These are phyloP conservation scores for Aspergillus sp. DNA, from an alignment of 2,329 filamentous ascomycete species.

Conservation along the genomic window DNA sequence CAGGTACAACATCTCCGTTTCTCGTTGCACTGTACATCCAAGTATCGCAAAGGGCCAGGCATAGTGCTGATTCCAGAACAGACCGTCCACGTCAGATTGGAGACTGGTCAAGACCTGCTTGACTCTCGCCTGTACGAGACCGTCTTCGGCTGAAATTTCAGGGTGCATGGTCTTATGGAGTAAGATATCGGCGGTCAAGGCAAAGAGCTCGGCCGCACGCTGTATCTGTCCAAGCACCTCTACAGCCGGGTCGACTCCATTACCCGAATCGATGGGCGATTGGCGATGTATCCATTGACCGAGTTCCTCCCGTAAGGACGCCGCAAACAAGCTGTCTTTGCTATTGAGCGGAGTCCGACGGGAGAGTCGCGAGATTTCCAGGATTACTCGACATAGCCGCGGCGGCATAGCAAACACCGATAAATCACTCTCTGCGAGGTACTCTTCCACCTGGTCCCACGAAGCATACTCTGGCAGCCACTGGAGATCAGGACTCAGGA, in stretches of 20 bases:
- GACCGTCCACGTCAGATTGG: slow-evolving; percentile 1
- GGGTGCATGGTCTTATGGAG: slow-evolving; percentile 2
- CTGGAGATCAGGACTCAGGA: not conserved
- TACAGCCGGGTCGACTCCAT: not conserved
- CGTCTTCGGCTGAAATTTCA: not conserved
- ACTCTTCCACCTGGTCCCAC: slow-evolving; percentile 3
- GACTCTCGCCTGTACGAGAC: not conserved
- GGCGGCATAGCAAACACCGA: slow-evolving; percentile 1
- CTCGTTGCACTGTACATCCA: slow-evolving; percentile 1
- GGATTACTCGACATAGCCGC: not conserved
- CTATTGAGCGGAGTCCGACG: not conserved
- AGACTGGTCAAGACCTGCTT: slow-evolving; percentile 3
- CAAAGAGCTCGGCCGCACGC: slow-evolving; percentile 2
- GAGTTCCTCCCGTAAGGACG: not conserved
- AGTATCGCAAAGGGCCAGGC: slow-evolving; percentile 3
- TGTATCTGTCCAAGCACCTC: not conserved
- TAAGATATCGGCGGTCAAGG: slow-evolving; percentile 3
- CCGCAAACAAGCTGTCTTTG: slow-evolving; percentile 1
- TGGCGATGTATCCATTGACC: not conserved
- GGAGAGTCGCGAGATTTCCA: slow-evolving; percentile 1
- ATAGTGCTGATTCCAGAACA: slow-evolving; percentile 6
- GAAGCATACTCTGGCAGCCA: not conserved
- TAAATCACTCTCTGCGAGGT: not conserved
- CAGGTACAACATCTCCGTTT: slow-evolving; percentile 2
- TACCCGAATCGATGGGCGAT: not conserved